These are phyloP conservation scores for Inga laurina DNA, from an alignment of 306 rosid genomes.

Conservation along the genomic window DNA sequence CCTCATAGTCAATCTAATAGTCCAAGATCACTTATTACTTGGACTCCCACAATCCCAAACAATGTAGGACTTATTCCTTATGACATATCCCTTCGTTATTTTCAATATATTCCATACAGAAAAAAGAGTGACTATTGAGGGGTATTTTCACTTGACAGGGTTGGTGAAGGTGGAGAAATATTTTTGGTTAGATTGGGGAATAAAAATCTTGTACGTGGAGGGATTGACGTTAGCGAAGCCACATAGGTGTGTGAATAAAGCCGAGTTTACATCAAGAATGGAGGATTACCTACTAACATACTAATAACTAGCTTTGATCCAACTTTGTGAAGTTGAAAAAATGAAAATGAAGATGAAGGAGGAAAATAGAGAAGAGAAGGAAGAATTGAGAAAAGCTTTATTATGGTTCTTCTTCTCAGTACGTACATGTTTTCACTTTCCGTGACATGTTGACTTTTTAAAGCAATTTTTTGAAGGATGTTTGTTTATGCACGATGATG, in stretches of 20 bases:
- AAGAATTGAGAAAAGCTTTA: background rate
- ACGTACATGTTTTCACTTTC: too few relatives aligned
- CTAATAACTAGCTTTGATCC: slow-evolving; percentile 45
- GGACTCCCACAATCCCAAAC: too few relatives aligned
- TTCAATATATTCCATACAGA: slow-evolving; percentile 31
- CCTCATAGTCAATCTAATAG: too few relatives aligned
- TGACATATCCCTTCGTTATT: too few relatives aligned
- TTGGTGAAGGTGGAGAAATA: slow-evolving; percentile 42
- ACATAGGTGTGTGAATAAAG: slow-evolving; percentile 43
- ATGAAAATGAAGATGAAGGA: slow-evolving; percentile 15
- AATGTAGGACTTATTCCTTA: too few relatives aligned
- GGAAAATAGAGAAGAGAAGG: slow-evolving; percentile 6
- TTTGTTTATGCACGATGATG: too few relatives aligned
- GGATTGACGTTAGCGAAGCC: slow-evolving; percentile 39
- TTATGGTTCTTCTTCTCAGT: background rate
- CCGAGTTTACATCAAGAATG: slow-evolving; percentile 36
- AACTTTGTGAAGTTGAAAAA: background rate
- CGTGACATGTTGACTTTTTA: too few relatives aligned
- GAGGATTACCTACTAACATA: slow-evolving; percentile 26
- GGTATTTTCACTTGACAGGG: slow-evolving; percentile 45
- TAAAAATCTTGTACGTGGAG: slow-evolving; percentile 30
- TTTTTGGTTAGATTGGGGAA: slow-evolving; percentile 28
- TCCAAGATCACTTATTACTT: too few relatives aligned
- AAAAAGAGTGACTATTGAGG: slow-evolving; percentile 44
- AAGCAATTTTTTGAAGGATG: too few relatives aligned